phyloP scores from a whole-genome alignment of 148 eudicot genomes.

The Cornus kousa region DNA sequence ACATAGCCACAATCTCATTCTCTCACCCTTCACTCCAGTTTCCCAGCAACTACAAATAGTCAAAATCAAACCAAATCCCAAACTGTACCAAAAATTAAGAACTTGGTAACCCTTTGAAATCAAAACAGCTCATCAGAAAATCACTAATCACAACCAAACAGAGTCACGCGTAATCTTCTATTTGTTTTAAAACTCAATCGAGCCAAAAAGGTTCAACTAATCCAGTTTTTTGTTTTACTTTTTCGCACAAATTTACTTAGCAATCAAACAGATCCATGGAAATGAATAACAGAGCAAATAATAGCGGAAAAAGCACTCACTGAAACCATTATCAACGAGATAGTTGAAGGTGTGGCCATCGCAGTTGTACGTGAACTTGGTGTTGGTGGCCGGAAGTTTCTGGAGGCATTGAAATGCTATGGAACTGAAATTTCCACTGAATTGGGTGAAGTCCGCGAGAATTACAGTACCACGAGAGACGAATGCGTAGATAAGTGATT shows the following conservation, averaged over 20 bases:
- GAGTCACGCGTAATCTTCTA: background rate
- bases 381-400: slow-evolving; percentile 24
- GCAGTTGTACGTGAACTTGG: slow-evolving; percentile 30
- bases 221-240: too few species aligned
- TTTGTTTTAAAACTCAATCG: too few species aligned
- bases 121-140: background rate
- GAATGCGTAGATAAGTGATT: slow-evolving; percentile 11
- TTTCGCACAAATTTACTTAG: background rate
- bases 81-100: too few species aligned
- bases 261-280: background rate
- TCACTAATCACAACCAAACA: background rate
- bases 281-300: background rate
- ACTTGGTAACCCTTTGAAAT: background rate
- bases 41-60: too few species aligned
- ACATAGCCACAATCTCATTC: too few species aligned
- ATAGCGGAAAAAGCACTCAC: background rate
- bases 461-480: slow-evolving; percentile 15
- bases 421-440: slow-evolving; percentile 8
- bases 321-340: slow-evolving; percentile 23
- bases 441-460: slow-evolving; percentile 13
- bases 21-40: too few species aligned
- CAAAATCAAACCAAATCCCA: too few species aligned
- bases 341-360: slow-evolving; percentile 30
- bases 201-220: too few species aligned
- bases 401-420: slow-evolving; percentile 20